These are phyloP conservation scores for Thielaviopsis ethacetica DNA, from an alignment of 2,329 filamentous ascomycete genomes.

Conservation along the genomic window DNA sequence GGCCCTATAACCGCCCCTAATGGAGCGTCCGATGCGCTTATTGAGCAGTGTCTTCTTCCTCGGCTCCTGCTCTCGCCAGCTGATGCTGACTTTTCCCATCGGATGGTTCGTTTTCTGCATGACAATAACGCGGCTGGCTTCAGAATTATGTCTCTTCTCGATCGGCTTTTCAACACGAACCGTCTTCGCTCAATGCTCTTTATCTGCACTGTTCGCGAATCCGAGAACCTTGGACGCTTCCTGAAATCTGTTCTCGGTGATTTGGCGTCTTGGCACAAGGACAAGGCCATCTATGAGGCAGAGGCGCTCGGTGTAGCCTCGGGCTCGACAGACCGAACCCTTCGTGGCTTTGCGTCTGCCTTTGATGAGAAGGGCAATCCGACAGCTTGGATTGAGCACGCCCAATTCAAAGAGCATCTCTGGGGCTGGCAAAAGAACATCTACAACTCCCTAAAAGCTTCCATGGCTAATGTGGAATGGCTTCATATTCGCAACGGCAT, in stretches of 20 bases:
- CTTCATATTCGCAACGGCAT: constrained; percentile 97
- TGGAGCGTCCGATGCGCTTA: constrained; percentile 57
- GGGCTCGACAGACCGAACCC: constrained; percentile 30
- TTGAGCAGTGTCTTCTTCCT: constrained; percentile 88
- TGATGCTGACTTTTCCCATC: constrained; percentile 79
- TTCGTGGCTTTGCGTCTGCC: constrained; percentile 64
- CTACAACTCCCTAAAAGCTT: constrained; percentile 62
- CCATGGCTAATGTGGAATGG: constrained; percentile 72
- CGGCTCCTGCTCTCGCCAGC: constrained; percentile 67
- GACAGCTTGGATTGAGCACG: constrained; percentile 59
- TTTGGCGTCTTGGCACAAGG: constrained; percentile 68
- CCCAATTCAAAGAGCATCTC: constrained; percentile 69
- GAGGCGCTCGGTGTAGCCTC: constrained; percentile 43
- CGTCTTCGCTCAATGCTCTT: constrained; percentile 71
- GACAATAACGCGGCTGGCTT: constrained; percentile 73
- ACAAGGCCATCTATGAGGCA: constrained; percentile 58
- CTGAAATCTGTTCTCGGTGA: constrained; percentile 68
- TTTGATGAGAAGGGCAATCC: constrained; percentile 47
- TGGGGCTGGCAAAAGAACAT: constrained; percentile 84
- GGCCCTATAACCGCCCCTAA: constrained; percentile 30
- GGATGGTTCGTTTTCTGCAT: constrained; percentile 76
- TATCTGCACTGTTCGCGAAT: constrained; percentile 75
- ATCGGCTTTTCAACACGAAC: constrained; percentile 71
- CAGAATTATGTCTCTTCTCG: constrained; percentile 67
- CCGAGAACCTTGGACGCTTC: constrained; percentile 85